Conservation (phyloP, 2,329 filamentous ascomycete genomes). For the Colletotrichum zoysiae region DNA sequence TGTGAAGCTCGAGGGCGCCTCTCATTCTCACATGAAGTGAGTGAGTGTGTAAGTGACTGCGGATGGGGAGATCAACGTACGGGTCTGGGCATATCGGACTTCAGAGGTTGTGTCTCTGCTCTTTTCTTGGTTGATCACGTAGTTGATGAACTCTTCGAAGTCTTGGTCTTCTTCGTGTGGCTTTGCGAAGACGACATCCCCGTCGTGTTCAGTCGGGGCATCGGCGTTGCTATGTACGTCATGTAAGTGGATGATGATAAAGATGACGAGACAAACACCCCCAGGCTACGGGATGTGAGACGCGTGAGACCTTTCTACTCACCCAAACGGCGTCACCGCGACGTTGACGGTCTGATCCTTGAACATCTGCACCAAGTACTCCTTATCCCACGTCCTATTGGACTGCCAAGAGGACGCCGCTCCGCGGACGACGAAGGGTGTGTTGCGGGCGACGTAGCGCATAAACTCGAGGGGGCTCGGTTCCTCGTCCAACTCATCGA, state of each 20-base stretch:
- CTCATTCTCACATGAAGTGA: neutral
- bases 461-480: conserved; percentile 85
- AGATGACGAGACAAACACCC: neutral
- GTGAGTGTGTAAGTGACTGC: neutral
- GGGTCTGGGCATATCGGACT: conserved; percentile 81
- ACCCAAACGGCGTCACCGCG: conserved; percentile 81
- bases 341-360: conserved; percentile 74
- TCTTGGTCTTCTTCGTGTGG: conserved; percentile 75
- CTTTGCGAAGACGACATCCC: conserved; percentile 72
- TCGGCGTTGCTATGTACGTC: conserved; percentile 57
- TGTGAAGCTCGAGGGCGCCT: neutral
- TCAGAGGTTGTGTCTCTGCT: conserved; percentile 50
- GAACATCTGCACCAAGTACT: conserved; percentile 69
- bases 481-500: conserved; percentile 73
- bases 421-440: conserved; percentile 78
- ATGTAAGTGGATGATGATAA: conserved; percentile 25
- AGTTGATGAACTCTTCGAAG: conserved; percentile 73
- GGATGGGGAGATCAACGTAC: conserved; percentile 52
- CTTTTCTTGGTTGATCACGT: conserved; percentile 61
- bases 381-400: conserved; percentile 70
- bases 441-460: conserved; percentile 79
- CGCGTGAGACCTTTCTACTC: conserved; percentile 44
- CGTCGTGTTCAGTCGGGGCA: conserved; percentile 60
- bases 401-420: conserved; percentile 75
- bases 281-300: neutral